Percentiles rank a stretch among this genome's conserved stretches.
Conservation (phyloP, 2,329 filamentous ascomycete genomes). For the Penicillium sp. region DNA sequence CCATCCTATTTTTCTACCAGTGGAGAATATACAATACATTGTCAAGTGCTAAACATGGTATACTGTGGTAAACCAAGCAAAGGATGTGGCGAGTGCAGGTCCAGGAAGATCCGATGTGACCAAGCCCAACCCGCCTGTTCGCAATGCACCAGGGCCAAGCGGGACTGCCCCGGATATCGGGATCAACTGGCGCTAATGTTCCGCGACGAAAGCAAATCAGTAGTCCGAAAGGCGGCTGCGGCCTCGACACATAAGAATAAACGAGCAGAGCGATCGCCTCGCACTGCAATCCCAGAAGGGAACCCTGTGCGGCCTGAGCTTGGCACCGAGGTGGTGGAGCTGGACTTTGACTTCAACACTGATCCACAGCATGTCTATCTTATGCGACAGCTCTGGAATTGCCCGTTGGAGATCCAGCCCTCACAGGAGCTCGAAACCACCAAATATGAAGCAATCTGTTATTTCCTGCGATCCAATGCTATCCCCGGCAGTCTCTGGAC, state of each 20-base stretch:
- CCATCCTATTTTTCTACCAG: neutral
- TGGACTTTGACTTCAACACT: constrained; percentile 16
- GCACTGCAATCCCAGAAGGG: constrained; percentile 23
- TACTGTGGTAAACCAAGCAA: constrained; percentile 40
- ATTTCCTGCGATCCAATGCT: constrained; percentile 31
- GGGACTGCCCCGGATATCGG: constrained; percentile 56
- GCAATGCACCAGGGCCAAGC: constrained; percentile 53
- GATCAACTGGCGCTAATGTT: constrained; percentile 59
- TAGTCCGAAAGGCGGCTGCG: constrained; percentile 49
- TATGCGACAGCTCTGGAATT: constrained; percentile 11
- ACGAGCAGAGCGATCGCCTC: constrained; percentile 13
- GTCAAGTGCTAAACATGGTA: constrained; percentile 26
- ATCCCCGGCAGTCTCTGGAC: constrained; percentile 25
- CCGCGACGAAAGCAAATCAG: constrained; percentile 56
- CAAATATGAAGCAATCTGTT: constrained; percentile 30
- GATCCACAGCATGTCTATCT: constrained; percentile 14
- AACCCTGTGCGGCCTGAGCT: constrained; percentile 9
- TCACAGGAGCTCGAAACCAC: constrained; percentile 17
- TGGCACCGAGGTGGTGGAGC: constrained; percentile 6
- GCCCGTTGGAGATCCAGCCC: constrained; percentile 20
- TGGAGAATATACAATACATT: neutral
- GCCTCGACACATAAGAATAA: constrained; percentile 16
- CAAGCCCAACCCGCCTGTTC: constrained; percentile 53
- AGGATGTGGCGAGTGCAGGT: constrained; percentile 38
- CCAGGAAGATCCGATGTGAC: constrained; percentile 47